A percentile compares a stretch with the other conserved stretches of the same genome.
These are phyloP conservation scores for Fusarium drepaniforme DNA, from an alignment of 2,329 filamentous ascomycete genomes.

Conservation along the genomic window DNA sequence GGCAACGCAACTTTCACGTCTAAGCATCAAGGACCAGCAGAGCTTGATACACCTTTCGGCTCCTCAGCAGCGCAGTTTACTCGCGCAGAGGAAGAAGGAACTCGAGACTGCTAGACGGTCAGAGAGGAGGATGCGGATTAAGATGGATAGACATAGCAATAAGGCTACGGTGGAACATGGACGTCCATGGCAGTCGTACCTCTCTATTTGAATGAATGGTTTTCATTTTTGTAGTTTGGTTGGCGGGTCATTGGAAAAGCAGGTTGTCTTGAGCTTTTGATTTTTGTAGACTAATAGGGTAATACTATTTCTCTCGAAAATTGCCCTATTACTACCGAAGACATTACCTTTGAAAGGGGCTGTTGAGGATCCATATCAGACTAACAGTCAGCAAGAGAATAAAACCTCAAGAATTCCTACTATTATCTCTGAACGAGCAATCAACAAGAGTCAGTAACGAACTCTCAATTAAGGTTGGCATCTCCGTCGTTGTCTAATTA, in stretches of 20 bases:
- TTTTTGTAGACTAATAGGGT: neutral
- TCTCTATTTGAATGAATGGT: neutral
- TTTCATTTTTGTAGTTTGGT: neutral
- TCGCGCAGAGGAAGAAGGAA: slow-evolving; percentile 28
- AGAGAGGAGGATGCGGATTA: slow-evolving; percentile 16
- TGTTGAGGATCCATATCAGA: no score
- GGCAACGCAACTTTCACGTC: slow-evolving; percentile 21
- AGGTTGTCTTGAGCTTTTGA: neutral
- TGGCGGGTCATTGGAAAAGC: neutral
- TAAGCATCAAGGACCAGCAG: slow-evolving; percentile 29
- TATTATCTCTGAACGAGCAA: neutral
- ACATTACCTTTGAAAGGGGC: no score
- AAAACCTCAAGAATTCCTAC: neutral
- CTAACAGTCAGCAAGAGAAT: no score
- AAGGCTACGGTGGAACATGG: slow-evolving; percentile 28
- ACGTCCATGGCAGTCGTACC: neutral
- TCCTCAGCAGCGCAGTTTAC: slow-evolving; percentile 27
- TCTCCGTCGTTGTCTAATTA: neutral
- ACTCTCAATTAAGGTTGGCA: neutral
- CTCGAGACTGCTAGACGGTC: slow-evolving; percentile 8
- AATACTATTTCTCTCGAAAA: neutral
- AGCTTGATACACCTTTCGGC: slow-evolving; percentile 35
- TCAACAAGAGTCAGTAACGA: neutral
- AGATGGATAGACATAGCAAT: slow-evolving; percentile 25
- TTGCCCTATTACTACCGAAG: neutral